Evolutionary conservation across 148 eudicot species (phyloP), one percentile per base, ranked within the genome.

Genomic region (Chenopodium suecicum): DNA sequence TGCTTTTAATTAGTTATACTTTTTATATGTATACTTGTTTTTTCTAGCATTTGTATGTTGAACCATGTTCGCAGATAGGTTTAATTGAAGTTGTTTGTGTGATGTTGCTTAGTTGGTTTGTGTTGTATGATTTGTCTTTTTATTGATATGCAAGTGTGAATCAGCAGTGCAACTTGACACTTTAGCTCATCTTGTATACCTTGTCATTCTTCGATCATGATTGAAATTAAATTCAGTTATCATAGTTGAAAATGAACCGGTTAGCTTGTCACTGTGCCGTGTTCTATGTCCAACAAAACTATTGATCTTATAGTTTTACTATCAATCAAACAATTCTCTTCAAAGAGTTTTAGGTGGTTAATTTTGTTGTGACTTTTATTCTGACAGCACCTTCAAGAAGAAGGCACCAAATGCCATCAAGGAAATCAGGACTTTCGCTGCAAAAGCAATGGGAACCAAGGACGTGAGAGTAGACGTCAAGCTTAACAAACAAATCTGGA

Each of bases 381-480:
- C 54, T 76, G 2, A 70, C 87, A 90, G 93, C 87, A 93, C 97
- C 34, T 91, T 92, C 87, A 92, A 92, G 87, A 92, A 92, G 92
- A 92, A 92, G 91, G 94, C 97, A 11, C 94, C 97, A 1, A 92
- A 89, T 12, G 94, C 97, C 79, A 92, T 92, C 34, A 92, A 91
- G 86, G 92, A 92, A 86, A 92, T 92, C 56, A 86, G 88, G 71
- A 90, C 89, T 84, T 94, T 92, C 79, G 91, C 97, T 7, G 85
- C 88, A 63, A 91, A 88, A 60, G 94, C 97, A 22, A 91, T 91
- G 97, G 97, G 94, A 9, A 92, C 92, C 29, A 91, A 85, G 80
- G 97, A 92, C 74, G 93, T 92, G 29, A 85, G 97, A 83, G 91
- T 92, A 46, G 97, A 92, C n/a, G 94, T 93, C 52, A 93, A 91